Evolutionary conservation across 495 filamentous ascomycete species (phyloP).

Genomic region (Glutinoglossum americanum): DNA sequence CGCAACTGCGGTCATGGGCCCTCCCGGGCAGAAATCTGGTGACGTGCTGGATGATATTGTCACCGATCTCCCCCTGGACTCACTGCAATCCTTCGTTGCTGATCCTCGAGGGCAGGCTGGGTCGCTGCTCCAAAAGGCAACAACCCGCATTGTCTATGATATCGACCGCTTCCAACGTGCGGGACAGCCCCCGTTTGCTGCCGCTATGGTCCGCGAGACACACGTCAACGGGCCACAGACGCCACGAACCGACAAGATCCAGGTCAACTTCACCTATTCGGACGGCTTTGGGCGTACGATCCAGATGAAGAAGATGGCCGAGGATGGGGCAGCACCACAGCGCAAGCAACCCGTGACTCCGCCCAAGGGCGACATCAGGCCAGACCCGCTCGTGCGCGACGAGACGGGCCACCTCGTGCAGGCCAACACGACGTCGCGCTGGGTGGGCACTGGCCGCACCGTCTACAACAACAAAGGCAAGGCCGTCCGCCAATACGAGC

Average conservation of each 20-base stretch:
- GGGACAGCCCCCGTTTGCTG: no score
- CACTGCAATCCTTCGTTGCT: background rate
- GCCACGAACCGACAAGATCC: background rate
- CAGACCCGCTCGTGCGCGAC: background rate
- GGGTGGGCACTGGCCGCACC: conserved; percentile 11
- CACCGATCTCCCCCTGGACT: background rate
- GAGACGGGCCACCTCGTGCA: background rate
- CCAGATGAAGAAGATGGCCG: conserved; percentile 1
- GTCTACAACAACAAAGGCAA: conserved; percentile 13
- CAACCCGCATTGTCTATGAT: background rate
- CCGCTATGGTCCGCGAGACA: background rate
- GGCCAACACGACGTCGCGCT: no score
- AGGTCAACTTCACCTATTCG: conserved; percentile 1
- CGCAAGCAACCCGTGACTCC: no score
- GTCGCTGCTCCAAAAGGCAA: background rate
- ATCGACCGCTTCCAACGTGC: background rate
- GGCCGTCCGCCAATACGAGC: conserved; percentile 10
- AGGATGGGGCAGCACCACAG: no score
- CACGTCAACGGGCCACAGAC: background rate
- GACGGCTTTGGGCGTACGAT: conserved; percentile 5
- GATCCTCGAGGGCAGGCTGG: background rate
- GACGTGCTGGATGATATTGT: background rate
- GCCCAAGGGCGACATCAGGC: no score
- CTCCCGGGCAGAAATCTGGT: background rate
- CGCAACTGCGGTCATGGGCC: background rate